These are phyloP conservation scores for Rhizopus arrhizus DNA, from an alignment of 371 early-diverging fungal species.

Conservation along the genomic window DNA sequence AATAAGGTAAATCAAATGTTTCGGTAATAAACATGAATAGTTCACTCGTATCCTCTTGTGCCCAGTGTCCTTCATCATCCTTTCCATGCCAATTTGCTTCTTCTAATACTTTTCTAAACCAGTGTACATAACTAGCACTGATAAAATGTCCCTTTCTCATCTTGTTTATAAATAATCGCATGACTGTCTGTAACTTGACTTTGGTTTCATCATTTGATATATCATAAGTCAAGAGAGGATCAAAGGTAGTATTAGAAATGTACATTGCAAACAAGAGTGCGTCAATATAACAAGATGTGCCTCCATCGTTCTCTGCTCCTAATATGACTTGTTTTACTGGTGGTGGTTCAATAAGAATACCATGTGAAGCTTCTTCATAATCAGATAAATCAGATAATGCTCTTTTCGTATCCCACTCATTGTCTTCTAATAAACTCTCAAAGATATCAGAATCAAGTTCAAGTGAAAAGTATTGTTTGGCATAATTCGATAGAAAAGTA, in stretches of 20 bases:
- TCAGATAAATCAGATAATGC: conserved; percentile 35
- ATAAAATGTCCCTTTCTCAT: conserved; percentile 54
- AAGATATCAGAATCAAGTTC: conserved; percentile 20
- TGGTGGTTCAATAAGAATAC: conserved; percentile 30
- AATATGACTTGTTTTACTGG: not conserved
- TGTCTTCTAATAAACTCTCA: conserved; percentile 27
- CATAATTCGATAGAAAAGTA: conserved; percentile 25
- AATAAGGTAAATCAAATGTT: conserved; percentile 57
- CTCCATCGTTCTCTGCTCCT: conserved; percentile 57
- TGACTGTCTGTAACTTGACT: conserved; percentile 46
- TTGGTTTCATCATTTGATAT: conserved; percentile 23
- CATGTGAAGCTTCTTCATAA: conserved; percentile 43
- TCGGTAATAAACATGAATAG: conserved; percentile 61
- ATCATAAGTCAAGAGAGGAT: conserved; percentile 35
- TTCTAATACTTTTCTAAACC: conserved; percentile 48
- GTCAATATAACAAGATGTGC: conserved; percentile 64
- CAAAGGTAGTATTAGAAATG: conserved; percentile 53
- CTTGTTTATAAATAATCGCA: conserved; percentile 59
- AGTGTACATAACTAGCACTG: conserved; percentile 48
- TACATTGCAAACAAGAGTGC: conserved; percentile 61
- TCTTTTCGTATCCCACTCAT: conserved; percentile 40
- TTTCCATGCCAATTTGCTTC: conserved; percentile 48
- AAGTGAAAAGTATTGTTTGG: conserved; percentile 23
- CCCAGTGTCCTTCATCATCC: conserved; percentile 33
- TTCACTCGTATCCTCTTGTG: conserved; percentile 62